Percentiles rank a stretch among this genome's conserved stretches.
These are phyloP conservation scores for Porphyrellus sp. DNA, from an alignment of 1,284 basidiomycete genomes.

Conservation along the genomic window DNA sequence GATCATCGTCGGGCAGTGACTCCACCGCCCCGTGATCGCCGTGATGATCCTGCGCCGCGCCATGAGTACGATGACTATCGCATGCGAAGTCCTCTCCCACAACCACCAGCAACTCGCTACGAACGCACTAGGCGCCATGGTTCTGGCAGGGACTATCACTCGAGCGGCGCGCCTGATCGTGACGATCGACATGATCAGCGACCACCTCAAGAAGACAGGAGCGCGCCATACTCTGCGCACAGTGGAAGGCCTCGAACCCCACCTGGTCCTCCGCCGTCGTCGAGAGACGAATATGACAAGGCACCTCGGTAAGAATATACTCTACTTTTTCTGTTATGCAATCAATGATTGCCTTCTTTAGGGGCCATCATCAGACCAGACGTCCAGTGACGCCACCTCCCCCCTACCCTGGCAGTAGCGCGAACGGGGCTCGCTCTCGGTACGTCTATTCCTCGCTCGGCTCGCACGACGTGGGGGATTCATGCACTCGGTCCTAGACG, in stretches of 20 bases:
- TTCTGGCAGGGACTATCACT: slow-evolving; percentile 47
- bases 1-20: slow-evolving; percentile 57
- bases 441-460: slow-evolving; percentile 26
- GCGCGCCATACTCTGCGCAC: slow-evolving; percentile 30
- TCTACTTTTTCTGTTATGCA: neutral
- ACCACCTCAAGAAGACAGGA: slow-evolving; percentile 31
- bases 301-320: slow-evolving; percentile 44
- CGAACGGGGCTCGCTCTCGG: slow-evolving; percentile 53
- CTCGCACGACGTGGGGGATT: neutral
- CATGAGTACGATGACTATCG: slow-evolving; percentile 69
- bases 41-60: slow-evolving; percentile 51
- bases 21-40: slow-evolving; percentile 64
- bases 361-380: slow-evolving; percentile 49
- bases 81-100: slow-evolving; percentile 46
- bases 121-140: slow-evolving; percentile 38
- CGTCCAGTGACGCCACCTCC: slow-evolving; percentile 57
- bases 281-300: slow-evolving; percentile 51
- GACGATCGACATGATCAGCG: slow-evolving; percentile 62
- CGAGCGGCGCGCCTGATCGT: slow-evolving; percentile 48
- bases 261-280: slow-evolving; percentile 39
- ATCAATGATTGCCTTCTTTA: slow-evolving; percentile 22
- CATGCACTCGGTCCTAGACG: slow-evolving; percentile 43
- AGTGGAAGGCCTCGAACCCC: slow-evolving; percentile 46
- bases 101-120: slow-evolving; percentile 40
- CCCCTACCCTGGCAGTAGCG: slow-evolving; percentile 41